A percentile compares a stretch with the other conserved stretches of the same genome.
phyloP scores from a whole-genome alignment of 192 early-diverging fungal species.

The Endogone sp. region DNA sequence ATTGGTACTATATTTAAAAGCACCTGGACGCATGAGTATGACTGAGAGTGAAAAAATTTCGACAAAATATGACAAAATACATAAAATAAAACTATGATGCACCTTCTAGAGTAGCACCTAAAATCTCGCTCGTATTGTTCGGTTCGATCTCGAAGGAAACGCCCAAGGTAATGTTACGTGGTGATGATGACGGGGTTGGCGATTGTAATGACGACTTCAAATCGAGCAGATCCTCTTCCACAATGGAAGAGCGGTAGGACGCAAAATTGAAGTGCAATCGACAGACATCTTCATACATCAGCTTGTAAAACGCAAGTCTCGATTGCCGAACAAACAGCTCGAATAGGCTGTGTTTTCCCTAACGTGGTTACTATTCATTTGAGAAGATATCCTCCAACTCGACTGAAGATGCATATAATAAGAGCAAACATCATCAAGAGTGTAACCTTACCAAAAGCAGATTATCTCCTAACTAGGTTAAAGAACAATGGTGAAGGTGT shows the following conservation, averaged over 20 bases:
- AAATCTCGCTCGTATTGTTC: conserved; percentile 4
- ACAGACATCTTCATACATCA: conserved; percentile 19
- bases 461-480: background rate
- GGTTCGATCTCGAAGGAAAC: conserved; percentile 2
- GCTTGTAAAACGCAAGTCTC: conserved; percentile 26
- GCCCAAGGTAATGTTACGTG: conserved; percentile 4
- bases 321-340: conserved; percentile 36
- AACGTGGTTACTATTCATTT: too few species aligned
- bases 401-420: too few species aligned
- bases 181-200: conserved; percentile 7
- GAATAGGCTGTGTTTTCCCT: conserved; percentile 32
- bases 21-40: background rate
- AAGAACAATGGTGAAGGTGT: too few species aligned
- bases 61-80: too few species aligned
- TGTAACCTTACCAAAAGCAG: background rate
- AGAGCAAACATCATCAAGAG: too few species aligned
- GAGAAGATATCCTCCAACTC: too few species aligned
- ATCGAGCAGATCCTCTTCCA: background rate
- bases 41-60: too few species aligned
- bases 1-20: conserved; percentile 5
- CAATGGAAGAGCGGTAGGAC: conserved; percentile 13
- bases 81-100: too few species aligned
- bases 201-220: conserved; percentile 1
- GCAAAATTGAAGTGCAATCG: conserved; percentile 21
- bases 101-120: background rate